Evolutionary conservation across 1,284 basidiomycete species (phyloP), one percentile per base, ranked within the genome.

Genomic region (Chiua sp.): DNA sequence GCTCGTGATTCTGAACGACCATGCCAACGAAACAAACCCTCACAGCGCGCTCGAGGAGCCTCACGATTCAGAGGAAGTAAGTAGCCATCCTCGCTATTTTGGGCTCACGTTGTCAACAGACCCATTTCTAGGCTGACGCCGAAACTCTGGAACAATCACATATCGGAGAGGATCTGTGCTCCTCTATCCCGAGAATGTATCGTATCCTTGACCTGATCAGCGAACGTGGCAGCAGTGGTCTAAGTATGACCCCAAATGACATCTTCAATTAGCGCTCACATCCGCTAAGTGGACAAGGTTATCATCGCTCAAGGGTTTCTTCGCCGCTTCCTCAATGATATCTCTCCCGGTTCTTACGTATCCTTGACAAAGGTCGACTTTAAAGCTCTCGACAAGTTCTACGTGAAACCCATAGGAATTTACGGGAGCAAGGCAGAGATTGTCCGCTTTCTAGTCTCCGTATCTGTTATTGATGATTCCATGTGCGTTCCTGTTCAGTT

Each of bases 301-400:
- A 79, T 87, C 68, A 86, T 87, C 46, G 77, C 77, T 28, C 82
- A 84, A 67, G 78, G 79, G 22, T 79, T 78, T 3, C 69, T 86
- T 26, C 74, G 76, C 55, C 63, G 64, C 5, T 77, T 86, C 53
- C 74, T 84, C 60, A 84, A 86, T 49, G 67, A 71, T 22, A 56
- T 84, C 6, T 74, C 66, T 23, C 82, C 83, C 0, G 78, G 81
- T 0, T 77, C 83, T 2, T 86, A 84, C 59, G 63, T 69, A 10
- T 83, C 83, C 6, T 65, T 85, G 55, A 86, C 83, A 1, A 80
- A 80, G 60, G 81, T 86, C 28, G 78, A 86, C 64, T 86, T 86
- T 68, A 77, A 78, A 47, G 68, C 74, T 3, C 75, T 87, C 12
- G 83, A 86, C 59, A 68, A 72, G 22, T 63, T 79, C 7, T 51